Conservation (phyloP, 768 basidiomycete species). For the Stropharia rugosoannulata region DNA sequence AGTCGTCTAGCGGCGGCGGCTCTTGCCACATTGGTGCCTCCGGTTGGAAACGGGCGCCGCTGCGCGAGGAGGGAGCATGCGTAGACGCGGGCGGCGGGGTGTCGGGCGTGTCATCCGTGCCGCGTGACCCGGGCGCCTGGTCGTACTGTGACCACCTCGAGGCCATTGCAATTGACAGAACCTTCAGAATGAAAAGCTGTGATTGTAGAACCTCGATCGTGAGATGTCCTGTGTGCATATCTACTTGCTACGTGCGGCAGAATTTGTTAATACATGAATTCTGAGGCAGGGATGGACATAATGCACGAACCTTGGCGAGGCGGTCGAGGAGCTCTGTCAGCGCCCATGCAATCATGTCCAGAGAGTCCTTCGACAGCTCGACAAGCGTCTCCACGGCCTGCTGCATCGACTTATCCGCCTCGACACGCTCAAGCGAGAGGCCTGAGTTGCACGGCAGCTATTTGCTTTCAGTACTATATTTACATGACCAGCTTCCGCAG, state of each 20-base stretch:
- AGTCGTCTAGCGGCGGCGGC: conserved; percentile 75
- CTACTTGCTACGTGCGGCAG: conserved; percentile 44
- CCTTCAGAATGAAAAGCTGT: conserved; percentile 82
- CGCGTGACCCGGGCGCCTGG: conserved; percentile 40
- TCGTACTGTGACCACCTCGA: conserved; percentile 64
- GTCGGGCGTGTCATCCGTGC: conserved; percentile 33
- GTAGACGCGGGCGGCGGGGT: conserved; percentile 39
- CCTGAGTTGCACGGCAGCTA: conserved; percentile 90
- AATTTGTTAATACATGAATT: conserved; percentile 10
- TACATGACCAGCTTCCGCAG: neutral
- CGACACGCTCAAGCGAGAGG: conserved; percentile 65
- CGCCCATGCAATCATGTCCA: conserved; percentile 79
- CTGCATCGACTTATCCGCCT: conserved; percentile 72
- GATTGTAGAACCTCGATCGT: conserved; percentile 80
- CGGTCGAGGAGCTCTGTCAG: conserved; percentile 78
- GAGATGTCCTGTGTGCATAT: conserved; percentile 44
- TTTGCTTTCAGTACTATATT: neutral
- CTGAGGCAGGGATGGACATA: neutral
- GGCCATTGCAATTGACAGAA: conserved; percentile 74
- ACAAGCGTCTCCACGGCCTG: conserved; percentile 78
- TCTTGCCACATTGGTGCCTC: conserved; percentile 53
- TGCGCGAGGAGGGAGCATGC: conserved; percentile 26
- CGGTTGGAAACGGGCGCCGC: conserved; percentile 41
- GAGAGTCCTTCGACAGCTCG: conserved; percentile 73
- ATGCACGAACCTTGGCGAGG: conserved; percentile 60